Conservation (phyloP, 192 early-diverging fungal species). For the Entomortierella chlamydospora region DNA sequence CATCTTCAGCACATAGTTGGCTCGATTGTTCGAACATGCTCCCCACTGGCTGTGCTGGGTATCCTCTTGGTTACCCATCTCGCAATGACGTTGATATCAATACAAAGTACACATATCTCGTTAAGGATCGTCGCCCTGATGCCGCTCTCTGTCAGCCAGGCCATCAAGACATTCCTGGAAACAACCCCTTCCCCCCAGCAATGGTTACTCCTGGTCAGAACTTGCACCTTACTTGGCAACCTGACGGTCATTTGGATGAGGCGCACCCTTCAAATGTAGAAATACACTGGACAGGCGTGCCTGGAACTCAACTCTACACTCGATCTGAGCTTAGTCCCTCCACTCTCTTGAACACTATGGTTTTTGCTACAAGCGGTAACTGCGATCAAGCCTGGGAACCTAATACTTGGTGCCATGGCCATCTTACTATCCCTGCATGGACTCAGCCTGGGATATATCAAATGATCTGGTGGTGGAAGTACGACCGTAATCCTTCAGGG, state of each 20-base stretch:
- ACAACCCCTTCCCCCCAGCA: slow-evolving; percentile 35
- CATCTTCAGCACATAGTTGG: slow-evolving; percentile 28
- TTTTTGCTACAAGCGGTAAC: slow-evolving; percentile 31
- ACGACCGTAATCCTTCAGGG: slow-evolving; percentile 41
- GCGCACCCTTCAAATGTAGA: slow-evolving; percentile 25
- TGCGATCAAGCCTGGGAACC: slow-evolving; percentile 38
- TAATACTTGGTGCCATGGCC: slow-evolving; percentile 49
- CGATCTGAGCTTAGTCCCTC: slow-evolving; percentile 20
- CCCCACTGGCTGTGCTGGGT: slow-evolving; percentile 21
- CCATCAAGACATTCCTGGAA: slow-evolving; percentile 34
- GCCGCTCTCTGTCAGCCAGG: slow-evolving; percentile 40
- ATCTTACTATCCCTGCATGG: slow-evolving; percentile 11
- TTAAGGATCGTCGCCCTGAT: slow-evolving; percentile 31
- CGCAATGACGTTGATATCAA: slow-evolving; percentile 35
- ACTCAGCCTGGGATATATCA: slow-evolving; percentile 41
- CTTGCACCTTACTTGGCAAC: slow-evolving; percentile 39
- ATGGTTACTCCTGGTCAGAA: slow-evolving; percentile 18
- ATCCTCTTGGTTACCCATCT: slow-evolving; percentile 34
- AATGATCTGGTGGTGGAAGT: slow-evolving; percentile 53
- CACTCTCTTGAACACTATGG: slow-evolving; percentile 22
- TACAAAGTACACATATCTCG: slow-evolving; percentile 48
- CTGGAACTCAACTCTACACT: slow-evolving; percentile 9
- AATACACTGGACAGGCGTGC: slow-evolving; percentile 36
- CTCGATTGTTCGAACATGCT: slow-evolving; percentile 42
- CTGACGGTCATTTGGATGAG: slow-evolving; percentile 44